Conservation (phyloP, 805 yeast species). For the Metschnikowia reukaufii region DNA sequence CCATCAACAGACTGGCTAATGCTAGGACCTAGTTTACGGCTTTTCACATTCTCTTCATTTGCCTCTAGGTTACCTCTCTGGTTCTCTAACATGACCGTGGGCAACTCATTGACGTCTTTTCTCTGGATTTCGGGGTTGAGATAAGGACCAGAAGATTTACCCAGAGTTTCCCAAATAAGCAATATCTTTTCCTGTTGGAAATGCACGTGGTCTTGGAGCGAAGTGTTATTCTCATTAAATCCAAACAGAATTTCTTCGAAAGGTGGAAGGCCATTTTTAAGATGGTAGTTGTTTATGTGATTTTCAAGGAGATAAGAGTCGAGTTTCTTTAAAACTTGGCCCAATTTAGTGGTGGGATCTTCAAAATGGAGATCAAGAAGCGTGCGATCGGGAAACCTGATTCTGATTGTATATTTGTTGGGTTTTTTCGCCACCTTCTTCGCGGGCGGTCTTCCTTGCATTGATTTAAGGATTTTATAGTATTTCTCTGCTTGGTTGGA, state of each 20-base stretch:
- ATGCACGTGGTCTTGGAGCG: slow-evolving; percentile 29
- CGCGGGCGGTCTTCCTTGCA: slow-evolving; percentile 19
- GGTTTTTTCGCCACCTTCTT: slow-evolving; percentile 22
- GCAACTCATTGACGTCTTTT: slow-evolving; percentile 31
- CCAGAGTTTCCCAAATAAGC: slow-evolving; percentile 37
- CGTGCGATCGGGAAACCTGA: slow-evolving; percentile 40
- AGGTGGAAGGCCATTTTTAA: slow-evolving; percentile 41
- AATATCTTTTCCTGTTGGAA: slow-evolving; percentile 32
- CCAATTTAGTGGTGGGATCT: slow-evolving; percentile 30
- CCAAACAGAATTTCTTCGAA: slow-evolving; percentile 29
- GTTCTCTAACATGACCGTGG: slow-evolving; percentile 36
- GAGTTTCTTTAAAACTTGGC: slow-evolving; percentile 36
- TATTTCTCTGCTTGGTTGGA: slow-evolving; percentile 38
- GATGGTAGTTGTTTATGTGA: slow-evolving; percentile 29
- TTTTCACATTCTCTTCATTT: slow-evolving; percentile 17
- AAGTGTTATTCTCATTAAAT: slow-evolving; percentile 28
- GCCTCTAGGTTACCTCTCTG: slow-evolving; percentile 34
- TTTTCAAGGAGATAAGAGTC: slow-evolving; percentile 32
- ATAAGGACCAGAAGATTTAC: slow-evolving; percentile 26
- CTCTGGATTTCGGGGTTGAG: slow-evolving; percentile 22
- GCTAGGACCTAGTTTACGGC: background rate
- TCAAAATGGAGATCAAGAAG: slow-evolving; percentile 37
- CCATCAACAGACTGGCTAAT: background rate
- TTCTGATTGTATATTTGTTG: slow-evolving; percentile 29
- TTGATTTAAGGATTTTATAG: slow-evolving; percentile 33